Evolutionary conservation across 106 monocot genomes (phyloP).

Genomic region (Dendrobium catenatum): DNA sequence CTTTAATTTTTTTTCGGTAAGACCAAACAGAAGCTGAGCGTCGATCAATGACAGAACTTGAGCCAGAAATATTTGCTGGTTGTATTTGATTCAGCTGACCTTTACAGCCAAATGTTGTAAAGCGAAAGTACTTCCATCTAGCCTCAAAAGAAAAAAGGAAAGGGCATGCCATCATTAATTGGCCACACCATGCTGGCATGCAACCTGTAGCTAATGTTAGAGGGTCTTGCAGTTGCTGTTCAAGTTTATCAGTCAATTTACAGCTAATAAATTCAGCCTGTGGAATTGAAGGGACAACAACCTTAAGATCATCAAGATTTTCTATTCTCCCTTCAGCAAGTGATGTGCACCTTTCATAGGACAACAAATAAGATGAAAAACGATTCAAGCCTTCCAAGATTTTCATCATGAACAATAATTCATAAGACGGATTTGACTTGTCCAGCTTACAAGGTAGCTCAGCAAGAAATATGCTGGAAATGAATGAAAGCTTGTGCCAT

Average conservation of each 20-base stretch:
- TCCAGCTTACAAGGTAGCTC: conserved; percentile 57
- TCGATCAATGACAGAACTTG: conserved; percentile 5
- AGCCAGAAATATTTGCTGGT: conserved; percentile 1
- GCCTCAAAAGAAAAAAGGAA: conserved; percentile 84
- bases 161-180: conserved; percentile 56
- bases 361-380: conserved; percentile 31
- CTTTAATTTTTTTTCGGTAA: conserved; percentile 51
- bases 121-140: conserved; percentile 58
- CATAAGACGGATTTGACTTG: conserved; percentile 51
- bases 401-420: conserved; percentile 69
- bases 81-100: conserved; percentile 11
- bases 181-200: conserved; percentile 67
- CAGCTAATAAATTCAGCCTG: conserved; percentile 54
- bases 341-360: conserved; percentile 33
- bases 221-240: conserved; percentile 78
- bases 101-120: conserved; percentile 35
- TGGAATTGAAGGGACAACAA: conserved; percentile 30
- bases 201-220: conserved; percentile 35
- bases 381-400: conserved; percentile 65
- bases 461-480: conserved; percentile 42
- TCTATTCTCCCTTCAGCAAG: conserved; percentile 49
- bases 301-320: conserved; percentile 35
- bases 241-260: conserved; percentile 74
- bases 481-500: conserved; percentile 43
- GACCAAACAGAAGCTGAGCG: conserved; percentile 4